Evolutionary conservation across 1,284 basidiomycete species (phyloP), one percentile per base, ranked within the genome.

Genomic region (Marasmius fiardii): DNA sequence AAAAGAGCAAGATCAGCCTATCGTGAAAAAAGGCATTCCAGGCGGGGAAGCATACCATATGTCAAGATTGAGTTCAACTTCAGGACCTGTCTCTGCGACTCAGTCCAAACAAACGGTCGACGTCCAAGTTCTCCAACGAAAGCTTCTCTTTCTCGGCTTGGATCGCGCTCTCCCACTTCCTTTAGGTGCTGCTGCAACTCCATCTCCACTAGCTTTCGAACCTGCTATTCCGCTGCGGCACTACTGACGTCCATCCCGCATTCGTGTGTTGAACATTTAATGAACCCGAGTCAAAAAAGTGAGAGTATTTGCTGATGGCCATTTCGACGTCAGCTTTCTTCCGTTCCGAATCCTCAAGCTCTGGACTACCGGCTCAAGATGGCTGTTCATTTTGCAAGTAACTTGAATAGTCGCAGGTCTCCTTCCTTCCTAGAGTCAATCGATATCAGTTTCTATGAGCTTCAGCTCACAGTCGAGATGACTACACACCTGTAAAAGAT

Each of bases 31-130:
- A n/a, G n/a, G n/a, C n/a, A n/a, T n/a, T n/a, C n/a, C n/a, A n/a
- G n/a, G n/a, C n/a, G n/a, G n/a, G 47, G 44, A 23, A 1, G 56
- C 67, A 21, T 37, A 71, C 74, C 70, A 55, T 74, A 74, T 3
- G n/a, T 69, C 68, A 10, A 74, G 55, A 1, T 63, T 63, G 59
- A 75, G 62, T 55, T 69, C 67, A 0, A 73, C 68, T 35, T 71
- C 67, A 1, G 67, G 67, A 20, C 68, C 70, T 2, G 51, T 49
- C 31, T 67, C 67, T 1, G 69, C 70, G 54, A 73, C 71, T 1
- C 73, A 62, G 0, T 67, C 64, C n/a, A n/a, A 52, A 75, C 65
- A 3, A 62, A 59, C 8, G 64, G 67, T 24, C 65, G 63, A 44
- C 65, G 43, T 18, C 60, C 58, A 41, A 71, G 57, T 21, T 64